Conservation (phyloP, 768 basidiomycete species). For the Boletellus sp. region DNA sequence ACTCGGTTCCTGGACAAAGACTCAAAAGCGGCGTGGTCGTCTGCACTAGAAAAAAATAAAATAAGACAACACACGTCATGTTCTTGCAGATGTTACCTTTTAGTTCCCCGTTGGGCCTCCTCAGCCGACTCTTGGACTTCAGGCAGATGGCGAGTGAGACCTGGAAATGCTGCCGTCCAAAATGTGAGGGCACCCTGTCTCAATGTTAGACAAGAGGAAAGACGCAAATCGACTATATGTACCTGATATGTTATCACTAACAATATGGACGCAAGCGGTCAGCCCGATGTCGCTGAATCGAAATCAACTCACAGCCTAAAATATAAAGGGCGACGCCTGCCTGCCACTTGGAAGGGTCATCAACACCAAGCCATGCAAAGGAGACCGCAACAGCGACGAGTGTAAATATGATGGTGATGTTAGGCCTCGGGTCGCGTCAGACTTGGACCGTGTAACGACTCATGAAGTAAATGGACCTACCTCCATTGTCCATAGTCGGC, state of each 20-base stretch:
- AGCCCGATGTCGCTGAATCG: background rate
- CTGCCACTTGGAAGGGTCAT: slow-evolving; percentile 60
- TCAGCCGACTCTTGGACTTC: slow-evolving; percentile 55
- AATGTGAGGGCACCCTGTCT: slow-evolving; percentile 65
- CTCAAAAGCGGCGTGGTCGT: slow-evolving; percentile 52
- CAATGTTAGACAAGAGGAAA: background rate
- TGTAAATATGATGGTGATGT: slow-evolving; percentile 75
- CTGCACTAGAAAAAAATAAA: slow-evolving; percentile 27
- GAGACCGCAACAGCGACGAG: slow-evolving; percentile 61
- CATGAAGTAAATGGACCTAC: slow-evolving; percentile 28
- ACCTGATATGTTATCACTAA: slow-evolving; percentile 73
- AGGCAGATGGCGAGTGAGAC: slow-evolving; percentile 64
- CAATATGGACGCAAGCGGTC: background rate
- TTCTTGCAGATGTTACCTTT: slow-evolving; percentile 37
- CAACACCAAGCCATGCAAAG: slow-evolving; percentile 76
- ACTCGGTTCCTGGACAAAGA: slow-evolving; percentile 69
- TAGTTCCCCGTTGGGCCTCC: slow-evolving; percentile 39
- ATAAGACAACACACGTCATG: background rate
- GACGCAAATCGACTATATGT: background rate
- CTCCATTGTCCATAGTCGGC: slow-evolving; percentile 83
- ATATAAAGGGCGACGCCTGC: slow-evolving; percentile 60
- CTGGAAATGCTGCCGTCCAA: slow-evolving; percentile 83
- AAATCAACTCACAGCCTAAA: slow-evolving; percentile 48
- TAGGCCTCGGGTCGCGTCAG: slow-evolving; percentile 44
- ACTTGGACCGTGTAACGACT: background rate